These are phyloP conservation scores for Nakazawaea pomicola DNA, from an alignment of 805 yeast genomes.

Conservation along the genomic window DNA sequence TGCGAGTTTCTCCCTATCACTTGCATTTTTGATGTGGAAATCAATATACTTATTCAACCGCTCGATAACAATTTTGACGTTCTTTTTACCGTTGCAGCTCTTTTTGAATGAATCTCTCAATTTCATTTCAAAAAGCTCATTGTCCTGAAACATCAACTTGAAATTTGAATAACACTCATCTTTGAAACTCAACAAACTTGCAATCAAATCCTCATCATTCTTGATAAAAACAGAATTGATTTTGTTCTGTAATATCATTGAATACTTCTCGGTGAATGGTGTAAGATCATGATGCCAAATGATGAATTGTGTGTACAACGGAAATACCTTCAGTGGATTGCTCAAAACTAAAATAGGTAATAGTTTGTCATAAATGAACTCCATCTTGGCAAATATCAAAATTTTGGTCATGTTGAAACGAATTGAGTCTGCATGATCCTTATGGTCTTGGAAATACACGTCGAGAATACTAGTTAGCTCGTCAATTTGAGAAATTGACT, in stretches of 20 bases:
- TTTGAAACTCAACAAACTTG: constrained; percentile 17
- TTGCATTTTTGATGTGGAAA: constrained; percentile 16
- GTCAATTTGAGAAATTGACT: not conserved
- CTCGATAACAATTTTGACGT: constrained; percentile 29
- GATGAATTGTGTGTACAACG: constrained; percentile 13
- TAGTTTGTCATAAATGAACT: constrained; percentile 17
- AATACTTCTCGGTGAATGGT: not conserved
- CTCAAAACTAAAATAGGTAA: constrained; percentile 20
- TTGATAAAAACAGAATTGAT: constrained; percentile 12
- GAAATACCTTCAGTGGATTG: constrained; percentile 15
- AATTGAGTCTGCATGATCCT: constrained; percentile 19
- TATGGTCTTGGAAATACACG: constrained; percentile 17
- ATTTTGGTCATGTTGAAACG: constrained; percentile 26
- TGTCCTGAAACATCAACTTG: constrained; percentile 13
- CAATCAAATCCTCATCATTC: constrained; percentile 7
- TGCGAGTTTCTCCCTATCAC: constrained; percentile 17
- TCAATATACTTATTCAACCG: constrained; percentile 12
- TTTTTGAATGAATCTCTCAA: constrained; percentile 26
- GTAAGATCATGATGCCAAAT: constrained; percentile 3
- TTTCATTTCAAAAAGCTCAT: constrained; percentile 27
- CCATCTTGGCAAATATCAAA: constrained; percentile 26
- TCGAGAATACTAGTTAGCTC: not conserved
- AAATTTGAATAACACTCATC: constrained; percentile 15
- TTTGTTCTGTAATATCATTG: constrained; percentile 1
- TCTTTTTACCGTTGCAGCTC: constrained; percentile 20